A percentile compares a stretch with the other conserved stretches of the same genome.
phyloP scores from a whole-genome alignment of 805 yeast species.

The Myxozyma udenii region DNA sequence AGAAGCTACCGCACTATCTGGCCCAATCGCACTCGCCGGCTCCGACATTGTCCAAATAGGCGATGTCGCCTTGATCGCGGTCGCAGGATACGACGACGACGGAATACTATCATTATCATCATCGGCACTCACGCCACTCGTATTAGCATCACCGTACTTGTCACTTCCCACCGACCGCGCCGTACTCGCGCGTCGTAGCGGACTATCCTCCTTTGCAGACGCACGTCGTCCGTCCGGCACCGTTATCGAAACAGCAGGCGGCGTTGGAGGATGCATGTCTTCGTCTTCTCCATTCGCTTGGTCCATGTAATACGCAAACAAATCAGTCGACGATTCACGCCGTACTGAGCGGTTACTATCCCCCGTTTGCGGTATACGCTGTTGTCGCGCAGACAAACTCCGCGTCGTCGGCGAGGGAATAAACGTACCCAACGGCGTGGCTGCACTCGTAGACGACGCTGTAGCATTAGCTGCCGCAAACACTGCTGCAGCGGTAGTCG shows the following conservation, averaged over 20 bases:
- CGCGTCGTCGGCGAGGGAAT: too few species aligned
- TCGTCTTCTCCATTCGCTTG: neutral
- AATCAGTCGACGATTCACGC: constrained; percentile 11
- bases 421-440: too few species aligned
- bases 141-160: neutral
- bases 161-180: neutral
- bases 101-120: neutral
- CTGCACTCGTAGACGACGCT: neutral
- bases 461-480: neutral
- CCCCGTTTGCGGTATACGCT: neutral
- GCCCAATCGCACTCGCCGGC: constrained; percentile 2
- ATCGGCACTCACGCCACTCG: constrained; percentile 1
- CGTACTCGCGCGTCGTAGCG: neutral
- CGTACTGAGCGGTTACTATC: neutral
- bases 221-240: neutral
- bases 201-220: neutral
- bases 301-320: constrained; percentile 20
- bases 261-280: neutral
- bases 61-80: constrained; percentile 26
- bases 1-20: neutral
- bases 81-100: constrained; percentile 8
- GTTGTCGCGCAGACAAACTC: too few species aligned
- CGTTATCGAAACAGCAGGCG: neutral
- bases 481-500: neutral
- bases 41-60: constrained; percentile 25